Evolutionary conservation across 2,329 filamentous ascomycete species (phyloP).

Genomic region (Basipetospora chlamydospora): DNA sequence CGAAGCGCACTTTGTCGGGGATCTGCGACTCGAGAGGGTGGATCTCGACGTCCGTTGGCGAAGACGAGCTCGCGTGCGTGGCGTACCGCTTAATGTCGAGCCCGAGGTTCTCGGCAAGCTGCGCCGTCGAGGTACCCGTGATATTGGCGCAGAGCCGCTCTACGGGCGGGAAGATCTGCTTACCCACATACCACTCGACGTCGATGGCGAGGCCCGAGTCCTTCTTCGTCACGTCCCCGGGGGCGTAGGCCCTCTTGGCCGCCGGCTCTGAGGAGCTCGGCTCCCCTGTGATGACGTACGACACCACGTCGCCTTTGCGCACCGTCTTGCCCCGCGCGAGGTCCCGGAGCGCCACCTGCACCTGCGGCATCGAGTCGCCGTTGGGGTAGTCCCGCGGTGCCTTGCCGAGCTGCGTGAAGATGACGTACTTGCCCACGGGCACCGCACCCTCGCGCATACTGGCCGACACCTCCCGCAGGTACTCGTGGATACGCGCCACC

Average conservation of each 20-base stretch:
- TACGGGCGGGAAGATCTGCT: conserved; percentile 95
- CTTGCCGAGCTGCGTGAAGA: conserved; percentile 95
- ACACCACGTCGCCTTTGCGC: conserved; percentile 89
- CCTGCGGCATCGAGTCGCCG: conserved; percentile 87
- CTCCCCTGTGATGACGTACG: conserved; percentile 72
- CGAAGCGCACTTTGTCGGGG: conserved; percentile 79
- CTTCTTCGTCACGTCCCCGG: conserved; percentile 68
- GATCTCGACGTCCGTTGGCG: conserved; percentile 51
- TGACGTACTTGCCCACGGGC: conserved; percentile 79
- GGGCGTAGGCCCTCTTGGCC: conserved; percentile 78
- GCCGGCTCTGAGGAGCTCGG: conserved; percentile 47
- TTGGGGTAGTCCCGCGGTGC: conserved; percentile 88
- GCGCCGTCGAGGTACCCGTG: conserved; percentile 74
- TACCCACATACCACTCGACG: conserved; percentile 95
- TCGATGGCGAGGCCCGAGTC: conserved; percentile 69
- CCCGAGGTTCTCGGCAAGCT: conserved; percentile 84
- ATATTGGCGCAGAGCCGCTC: conserved; percentile 97
- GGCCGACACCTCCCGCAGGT: conserved; percentile 66
- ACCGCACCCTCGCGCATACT: conserved; percentile 75
- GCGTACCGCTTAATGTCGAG: conserved; percentile 81
- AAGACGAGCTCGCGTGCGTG: conserved; percentile 31
- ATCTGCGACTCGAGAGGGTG: conserved; percentile 90
- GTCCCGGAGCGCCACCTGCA: conserved; percentile 85
- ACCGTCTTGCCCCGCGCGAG: conserved; percentile 75
- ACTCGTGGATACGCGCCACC: conserved; percentile 82